phyloP scores from a whole-genome alignment of 495 filamentous ascomycete genomes.

The Aspergillus asperescens region DNA sequence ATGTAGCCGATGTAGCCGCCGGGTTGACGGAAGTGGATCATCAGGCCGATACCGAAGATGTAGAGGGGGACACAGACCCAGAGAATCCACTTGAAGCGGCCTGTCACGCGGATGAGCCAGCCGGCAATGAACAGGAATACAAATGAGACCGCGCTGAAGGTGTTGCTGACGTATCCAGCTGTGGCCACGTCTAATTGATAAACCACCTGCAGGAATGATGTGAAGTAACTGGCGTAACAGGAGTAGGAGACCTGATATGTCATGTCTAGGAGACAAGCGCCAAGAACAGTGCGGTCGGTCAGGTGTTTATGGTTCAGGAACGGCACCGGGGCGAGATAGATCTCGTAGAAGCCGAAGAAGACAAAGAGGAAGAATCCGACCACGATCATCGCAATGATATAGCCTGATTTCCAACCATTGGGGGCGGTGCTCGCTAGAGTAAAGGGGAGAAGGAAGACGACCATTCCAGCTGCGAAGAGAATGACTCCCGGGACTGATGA shows the following conservation, averaged over 20 bases:
- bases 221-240: conserved; percentile 57
- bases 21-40: conserved; percentile 61
- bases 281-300: conserved; percentile 57
- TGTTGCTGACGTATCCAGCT: conserved; percentile 51
- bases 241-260: conserved; percentile 52
- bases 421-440: conserved; percentile 42
- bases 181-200: conserved; percentile 48
- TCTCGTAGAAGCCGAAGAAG: conserved; percentile 53
- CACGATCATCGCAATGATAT: conserved; percentile 54
- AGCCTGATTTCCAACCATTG: conserved; percentile 42
- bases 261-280: conserved; percentile 53
- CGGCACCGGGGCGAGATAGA: conserved; percentile 43
- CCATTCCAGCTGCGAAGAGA: conserved; percentile 52
- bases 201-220: conserved; percentile 72
- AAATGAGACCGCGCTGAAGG: conserved; percentile 46
- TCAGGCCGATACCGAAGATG: conserved; percentile 52
- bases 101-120: conserved; percentile 47
- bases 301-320: conserved; percentile 58
- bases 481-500: conserved; percentile 51
- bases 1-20: conserved; percentile 52
- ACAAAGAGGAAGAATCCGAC: conserved; percentile 51
- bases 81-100: conserved; percentile 49
- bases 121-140: conserved; percentile 45
- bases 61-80: conserved; percentile 55
- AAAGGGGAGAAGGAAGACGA: conserved; percentile 58